These are phyloP conservation scores for Torulaspora indica DNA, from an alignment of 805 yeast genomes.

Conservation along the genomic window DNA sequence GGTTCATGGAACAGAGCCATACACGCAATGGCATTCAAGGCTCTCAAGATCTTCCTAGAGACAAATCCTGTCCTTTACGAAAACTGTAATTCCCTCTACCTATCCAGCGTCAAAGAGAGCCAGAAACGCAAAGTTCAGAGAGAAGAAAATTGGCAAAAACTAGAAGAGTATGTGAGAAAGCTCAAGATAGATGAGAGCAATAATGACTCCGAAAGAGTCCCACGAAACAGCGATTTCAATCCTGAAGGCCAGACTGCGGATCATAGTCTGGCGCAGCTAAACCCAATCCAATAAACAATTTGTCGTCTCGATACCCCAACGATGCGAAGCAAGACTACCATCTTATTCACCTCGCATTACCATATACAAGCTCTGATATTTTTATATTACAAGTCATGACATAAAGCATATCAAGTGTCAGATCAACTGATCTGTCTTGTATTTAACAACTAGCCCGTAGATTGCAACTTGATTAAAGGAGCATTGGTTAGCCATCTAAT, in stretches of 20 bases:
- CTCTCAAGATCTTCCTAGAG: slow-evolving; percentile 87
- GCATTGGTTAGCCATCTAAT: too few relatives aligned
- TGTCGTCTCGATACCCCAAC: not conserved
- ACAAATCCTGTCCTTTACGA: slow-evolving; percentile 87
- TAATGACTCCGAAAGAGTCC: not conserved
- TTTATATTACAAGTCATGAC: not conserved
- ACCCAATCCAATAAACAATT: slow-evolving; percentile 1
- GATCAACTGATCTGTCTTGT: not conserved
- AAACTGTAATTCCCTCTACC: slow-evolving; percentile 83
- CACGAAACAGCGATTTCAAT: not conserved
- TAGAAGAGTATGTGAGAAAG: slow-evolving; percentile 54
- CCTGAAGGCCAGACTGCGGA: not conserved
- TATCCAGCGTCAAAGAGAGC: slow-evolving; percentile 72
- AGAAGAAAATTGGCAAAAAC: slow-evolving; percentile 63
- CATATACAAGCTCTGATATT: slow-evolving; percentile 1
- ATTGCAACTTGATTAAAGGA: not conserved
- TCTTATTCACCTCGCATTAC: not conserved
- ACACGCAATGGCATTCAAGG: slow-evolving; percentile 83
- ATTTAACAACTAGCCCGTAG: not conserved
- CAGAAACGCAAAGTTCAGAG: slow-evolving; percentile 57
- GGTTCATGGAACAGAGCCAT: slow-evolving; percentile 93
- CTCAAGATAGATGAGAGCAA: slow-evolving; percentile 20
- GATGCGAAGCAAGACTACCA: not conserved
- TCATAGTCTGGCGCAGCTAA: not conserved
- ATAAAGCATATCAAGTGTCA: not conserved